Conservation (phyloP, 441 rosid genomes). For the Euphorbia celastroides region DNA sequence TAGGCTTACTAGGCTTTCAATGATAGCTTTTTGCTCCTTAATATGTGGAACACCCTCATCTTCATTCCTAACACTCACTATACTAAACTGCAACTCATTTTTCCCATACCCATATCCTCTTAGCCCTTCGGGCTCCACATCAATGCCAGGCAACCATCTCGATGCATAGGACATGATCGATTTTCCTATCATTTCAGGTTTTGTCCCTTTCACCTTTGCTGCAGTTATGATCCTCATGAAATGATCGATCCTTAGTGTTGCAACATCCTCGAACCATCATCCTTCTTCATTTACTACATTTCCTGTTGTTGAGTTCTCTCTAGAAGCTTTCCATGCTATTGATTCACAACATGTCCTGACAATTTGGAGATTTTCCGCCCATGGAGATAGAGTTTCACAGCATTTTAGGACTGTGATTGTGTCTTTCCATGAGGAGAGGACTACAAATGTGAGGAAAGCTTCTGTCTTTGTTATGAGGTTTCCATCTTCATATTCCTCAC, state of each 20-base stretch:
- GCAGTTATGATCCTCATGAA: conserved; percentile 65
- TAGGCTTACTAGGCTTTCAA: conserved; percentile 67
- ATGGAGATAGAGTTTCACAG: conserved; percentile 59
- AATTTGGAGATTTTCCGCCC: conserved; percentile 80
- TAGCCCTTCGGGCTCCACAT: conserved; percentile 56
- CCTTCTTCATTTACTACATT: conserved; percentile 31
- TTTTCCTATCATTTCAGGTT: conserved; percentile 48
- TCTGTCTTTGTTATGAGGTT: conserved; percentile 74
- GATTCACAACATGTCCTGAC: conserved; percentile 77
- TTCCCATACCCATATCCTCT: conserved; percentile 53
- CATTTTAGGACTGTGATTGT: conserved; percentile 62
- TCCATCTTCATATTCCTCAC: conserved; percentile 76
- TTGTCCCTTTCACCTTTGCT: conserved; percentile 45
- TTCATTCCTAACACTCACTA: conserved; percentile 33
- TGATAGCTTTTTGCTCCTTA: conserved; percentile 47
- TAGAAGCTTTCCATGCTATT: conserved; percentile 68
- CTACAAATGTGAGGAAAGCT: conserved; percentile 70
- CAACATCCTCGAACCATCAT: conserved; percentile 51
- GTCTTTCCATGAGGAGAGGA: conserved; percentile 75
- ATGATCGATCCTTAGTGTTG: conserved; percentile 54
- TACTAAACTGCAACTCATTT: conserved; percentile 52
- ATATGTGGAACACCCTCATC: conserved; percentile 30
- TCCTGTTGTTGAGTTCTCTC: conserved; percentile 28
- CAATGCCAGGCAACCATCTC: conserved; percentile 43
- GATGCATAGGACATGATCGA: conserved; percentile 58